Evolutionary conservation across 2,329 filamentous ascomycete species (phyloP), one percentile per base, ranked within the genome.

Genomic region (Daldinia sp.): DNA sequence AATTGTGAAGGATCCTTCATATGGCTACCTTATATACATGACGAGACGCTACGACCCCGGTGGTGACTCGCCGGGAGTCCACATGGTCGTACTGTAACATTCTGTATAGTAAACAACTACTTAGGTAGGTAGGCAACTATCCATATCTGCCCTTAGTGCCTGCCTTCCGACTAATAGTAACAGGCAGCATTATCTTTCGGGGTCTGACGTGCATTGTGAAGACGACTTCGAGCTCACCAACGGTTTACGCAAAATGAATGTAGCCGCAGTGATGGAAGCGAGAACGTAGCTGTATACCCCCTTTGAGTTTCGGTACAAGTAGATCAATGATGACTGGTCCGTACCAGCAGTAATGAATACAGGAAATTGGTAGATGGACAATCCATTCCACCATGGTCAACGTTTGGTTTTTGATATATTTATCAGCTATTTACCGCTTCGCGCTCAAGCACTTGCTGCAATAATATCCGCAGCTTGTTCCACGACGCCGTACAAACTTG

Each of bases 391-490:
- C 20, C 2, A 23, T 23, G 20, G 2, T 23, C 1, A 23, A 23
- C 20, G 2, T 23, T 23, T 23, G 20, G 20, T 2, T 23, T 23
- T 23, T 2, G 20, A 23, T 23, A 23, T 23, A 33, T 33, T 10
- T 33, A 26, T 23, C 15, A 51, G 2, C 4, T 4, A 33, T 10
- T 5, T 20, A 18, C 13, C 6, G 18, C 26, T 18, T 18, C 55
- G 15, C 10, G 10, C 41, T 35, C 23, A 58, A 41, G 61, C 61
- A 3, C 18, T 42, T 15, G n/a, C 65, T n/a, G 68, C 42, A 26
- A 75, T 89, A 10, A 84, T 84, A 74, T 87, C 87, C 1, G 86
- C 86, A 0, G 87, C 87, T 77, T 89, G 89, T 77, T 89, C 87
- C 4, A 82, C 83, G 28, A 88, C 78, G 74, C 88, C 87, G 71